These are phyloP conservation scores for Pseudocercospora fijiensis DNA, from an alignment of 2,329 filamentous ascomycete genomes.

Conservation along the genomic window DNA sequence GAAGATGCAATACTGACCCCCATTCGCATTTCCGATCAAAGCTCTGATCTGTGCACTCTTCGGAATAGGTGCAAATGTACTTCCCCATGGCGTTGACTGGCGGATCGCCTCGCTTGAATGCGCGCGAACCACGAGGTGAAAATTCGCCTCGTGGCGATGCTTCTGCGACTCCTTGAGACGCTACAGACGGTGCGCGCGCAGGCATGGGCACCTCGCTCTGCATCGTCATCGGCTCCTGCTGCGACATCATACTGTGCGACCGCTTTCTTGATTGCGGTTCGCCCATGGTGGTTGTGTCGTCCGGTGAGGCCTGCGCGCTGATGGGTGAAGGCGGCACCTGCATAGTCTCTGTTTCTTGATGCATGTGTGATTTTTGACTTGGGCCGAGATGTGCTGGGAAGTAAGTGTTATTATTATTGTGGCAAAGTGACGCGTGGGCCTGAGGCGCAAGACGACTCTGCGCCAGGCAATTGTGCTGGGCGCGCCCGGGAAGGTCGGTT, in stretches of 20 bases:
- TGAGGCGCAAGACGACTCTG: slow-evolving; percentile 29
- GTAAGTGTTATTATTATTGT: slow-evolving; percentile 17
- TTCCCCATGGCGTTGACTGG: slow-evolving; percentile 68
- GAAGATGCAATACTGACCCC: slow-evolving; percentile 61
- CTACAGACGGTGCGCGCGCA: slow-evolving; percentile 18
- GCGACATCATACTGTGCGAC: slow-evolving; percentile 35
- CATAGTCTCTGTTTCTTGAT: slow-evolving; percentile 24
- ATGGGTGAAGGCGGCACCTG: slow-evolving; percentile 30
- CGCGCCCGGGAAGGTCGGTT: slow-evolving; percentile 17
- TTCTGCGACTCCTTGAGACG: slow-evolving; percentile 14
- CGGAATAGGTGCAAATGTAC: slow-evolving; percentile 67
- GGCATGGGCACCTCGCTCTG: slow-evolving; percentile 4
- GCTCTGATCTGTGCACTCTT: slow-evolving; percentile 66
- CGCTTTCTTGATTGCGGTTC: slow-evolving; percentile 32
- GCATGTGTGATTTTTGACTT: slow-evolving; percentile 21
- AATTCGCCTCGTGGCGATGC: slow-evolving; percentile 21
- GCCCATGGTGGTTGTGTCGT: slow-evolving; percentile 25
- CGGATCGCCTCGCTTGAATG: slow-evolving; percentile 48
- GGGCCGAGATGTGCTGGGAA: slow-evolving; percentile 11
- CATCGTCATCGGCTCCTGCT: slow-evolving; percentile 16
- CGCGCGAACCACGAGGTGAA: slow-evolving; percentile 28
- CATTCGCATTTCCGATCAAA: slow-evolving; percentile 89
- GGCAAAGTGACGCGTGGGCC: slow-evolving; percentile 22
- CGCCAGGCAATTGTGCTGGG: slow-evolving; percentile 4
- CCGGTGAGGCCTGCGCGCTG: slow-evolving; percentile 30